Evolutionary conservation across 2,329 filamentous ascomycete species (phyloP).

Genomic region (Fusarium humuli): DNA sequence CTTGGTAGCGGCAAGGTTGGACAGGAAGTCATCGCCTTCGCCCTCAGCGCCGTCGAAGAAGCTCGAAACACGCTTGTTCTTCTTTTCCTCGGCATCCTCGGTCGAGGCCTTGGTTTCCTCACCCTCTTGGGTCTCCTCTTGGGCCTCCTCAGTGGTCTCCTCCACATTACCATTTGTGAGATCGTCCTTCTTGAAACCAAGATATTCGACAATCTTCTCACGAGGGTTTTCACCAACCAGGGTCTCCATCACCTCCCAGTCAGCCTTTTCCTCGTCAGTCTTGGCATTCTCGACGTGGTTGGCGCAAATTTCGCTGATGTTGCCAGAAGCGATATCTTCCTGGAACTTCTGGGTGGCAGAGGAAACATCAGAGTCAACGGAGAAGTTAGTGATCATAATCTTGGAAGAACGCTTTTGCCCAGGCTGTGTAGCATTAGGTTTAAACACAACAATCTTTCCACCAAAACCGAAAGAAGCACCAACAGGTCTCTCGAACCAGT

Average conservation of each 20-base stretch:
- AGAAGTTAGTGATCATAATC: conserved; percentile 87
- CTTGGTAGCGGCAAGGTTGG: conserved; percentile 86
- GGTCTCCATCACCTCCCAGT: conserved; percentile 95
- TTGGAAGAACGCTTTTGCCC: conserved; percentile 78
- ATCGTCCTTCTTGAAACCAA: conserved; percentile 82
- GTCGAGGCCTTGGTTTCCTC: conserved; percentile 45
- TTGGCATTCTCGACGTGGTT: conserved; percentile 79
- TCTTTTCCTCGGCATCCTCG: conserved; percentile 52
- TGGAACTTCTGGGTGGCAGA: conserved; percentile 89
- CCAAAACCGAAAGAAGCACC: conserved; percentile 96
- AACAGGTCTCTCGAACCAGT: conserved; percentile 87
- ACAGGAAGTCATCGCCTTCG: conserved; percentile 87
- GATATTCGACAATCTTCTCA: conserved; percentile 85
- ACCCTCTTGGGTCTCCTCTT: conserved; percentile 41
- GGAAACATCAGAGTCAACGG: conserved; percentile 87
- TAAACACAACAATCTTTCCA: conserved; percentile 86
- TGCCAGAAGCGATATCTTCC: conserved; percentile 79
- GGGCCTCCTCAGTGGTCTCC: conserved; percentile 40
- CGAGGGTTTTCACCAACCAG: conserved; percentile 87
- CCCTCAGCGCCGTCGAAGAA: conserved; percentile 79
- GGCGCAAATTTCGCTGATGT: conserved; percentile 83
- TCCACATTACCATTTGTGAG: conserved; percentile 61
- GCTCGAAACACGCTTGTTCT: conserved; percentile 74
- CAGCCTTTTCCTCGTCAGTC: conserved; percentile 91
- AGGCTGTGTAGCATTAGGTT: conserved; percentile 66